These are phyloP conservation scores for Lachnellula hyalina DNA, from an alignment of 2,329 filamentous ascomycete genomes.

Conservation along the genomic window DNA sequence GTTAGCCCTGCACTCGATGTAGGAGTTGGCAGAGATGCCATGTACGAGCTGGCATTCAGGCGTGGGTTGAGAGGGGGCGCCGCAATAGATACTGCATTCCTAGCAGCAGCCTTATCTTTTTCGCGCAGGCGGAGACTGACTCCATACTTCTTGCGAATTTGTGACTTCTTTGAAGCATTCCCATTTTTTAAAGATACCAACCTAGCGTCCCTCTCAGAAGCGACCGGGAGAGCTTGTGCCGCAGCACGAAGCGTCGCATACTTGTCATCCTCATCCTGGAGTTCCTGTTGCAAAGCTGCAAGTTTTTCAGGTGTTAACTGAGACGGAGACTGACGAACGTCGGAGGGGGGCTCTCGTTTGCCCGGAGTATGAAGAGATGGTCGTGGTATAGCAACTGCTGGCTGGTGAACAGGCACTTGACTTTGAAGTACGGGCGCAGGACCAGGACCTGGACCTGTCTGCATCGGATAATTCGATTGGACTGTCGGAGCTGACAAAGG, in stretches of 20 bases:
- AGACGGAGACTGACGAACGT: constrained; percentile 18
- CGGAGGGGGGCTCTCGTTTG: constrained; percentile 1
- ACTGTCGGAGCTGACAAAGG: background rate
- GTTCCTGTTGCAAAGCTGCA: constrained; percentile 16
- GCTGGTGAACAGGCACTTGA: background rate
- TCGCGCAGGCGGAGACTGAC: constrained; percentile 27
- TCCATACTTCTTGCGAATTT: constrained; percentile 24
- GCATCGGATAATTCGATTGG: background rate
- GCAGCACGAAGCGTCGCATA: constrained; percentile 8
- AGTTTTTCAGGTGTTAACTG: constrained; percentile 19
- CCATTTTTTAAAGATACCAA: constrained; percentile 23
- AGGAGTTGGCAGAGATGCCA: background rate
- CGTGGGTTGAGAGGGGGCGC: background rate
- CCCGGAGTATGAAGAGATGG: constrained; percentile 3
- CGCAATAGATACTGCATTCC: background rate
- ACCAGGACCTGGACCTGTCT: background rate
- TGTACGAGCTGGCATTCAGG: background rate
- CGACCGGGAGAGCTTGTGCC: constrained; percentile 6
- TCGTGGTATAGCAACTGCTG: background rate
- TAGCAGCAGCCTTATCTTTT: constrained; percentile 20
- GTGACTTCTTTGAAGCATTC: constrained; percentile 24
- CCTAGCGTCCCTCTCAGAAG: constrained; percentile 6
- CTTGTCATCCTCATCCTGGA: constrained; percentile 16
- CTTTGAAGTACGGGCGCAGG: background rate
- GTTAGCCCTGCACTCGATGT: background rate